Evolutionary conservation across 495 filamentous ascomycete genomes (phyloP).

Genomic region (Penicillium roqueforti): DNA sequence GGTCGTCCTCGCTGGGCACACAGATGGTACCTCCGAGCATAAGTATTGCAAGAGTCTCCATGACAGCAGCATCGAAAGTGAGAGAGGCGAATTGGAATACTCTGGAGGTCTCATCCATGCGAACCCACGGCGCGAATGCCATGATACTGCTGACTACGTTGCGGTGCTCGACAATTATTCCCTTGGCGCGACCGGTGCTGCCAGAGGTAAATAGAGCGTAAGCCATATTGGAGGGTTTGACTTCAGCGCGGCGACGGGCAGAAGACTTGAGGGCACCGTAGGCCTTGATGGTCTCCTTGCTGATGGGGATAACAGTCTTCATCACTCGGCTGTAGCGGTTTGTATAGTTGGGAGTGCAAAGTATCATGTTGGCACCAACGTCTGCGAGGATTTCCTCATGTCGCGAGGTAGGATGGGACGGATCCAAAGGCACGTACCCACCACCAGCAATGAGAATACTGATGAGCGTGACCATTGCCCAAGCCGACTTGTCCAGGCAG

Average conservation of each 20-base stretch:
- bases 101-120: slow-evolving; percentile 35
- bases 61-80: slow-evolving; percentile 51
- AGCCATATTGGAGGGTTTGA: slow-evolving; percentile 32
- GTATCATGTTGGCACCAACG: slow-evolving; percentile 34
- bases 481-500: slow-evolving; percentile 54
- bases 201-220: slow-evolving; percentile 51
- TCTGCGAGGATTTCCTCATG: slow-evolving; percentile 42
- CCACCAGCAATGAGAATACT: slow-evolving; percentile 55
- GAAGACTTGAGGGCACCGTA: slow-evolving; percentile 23
- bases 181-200: slow-evolving; percentile 56
- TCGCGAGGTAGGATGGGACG: slow-evolving; percentile 47
- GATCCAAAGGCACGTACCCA: slow-evolving; percentile 57
- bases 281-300: slow-evolving; percentile 34
- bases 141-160: slow-evolving; percentile 46
- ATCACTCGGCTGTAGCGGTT: slow-evolving; percentile 26
- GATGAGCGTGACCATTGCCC: slow-evolving; percentile 49
- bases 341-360: slow-evolving; percentile 36
- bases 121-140: slow-evolving; percentile 37
- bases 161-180: slow-evolving; percentile 46
- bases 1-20: slow-evolving; percentile 55
- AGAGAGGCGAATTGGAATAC: slow-evolving; percentile 53
- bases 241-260: background rate
- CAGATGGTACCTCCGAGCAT: slow-evolving; percentile 59
- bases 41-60: slow-evolving; percentile 48
- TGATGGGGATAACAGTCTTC: slow-evolving; percentile 35